Conservation (phyloP, 805 yeast genomes). For the Candida nitratophila region DNA sequence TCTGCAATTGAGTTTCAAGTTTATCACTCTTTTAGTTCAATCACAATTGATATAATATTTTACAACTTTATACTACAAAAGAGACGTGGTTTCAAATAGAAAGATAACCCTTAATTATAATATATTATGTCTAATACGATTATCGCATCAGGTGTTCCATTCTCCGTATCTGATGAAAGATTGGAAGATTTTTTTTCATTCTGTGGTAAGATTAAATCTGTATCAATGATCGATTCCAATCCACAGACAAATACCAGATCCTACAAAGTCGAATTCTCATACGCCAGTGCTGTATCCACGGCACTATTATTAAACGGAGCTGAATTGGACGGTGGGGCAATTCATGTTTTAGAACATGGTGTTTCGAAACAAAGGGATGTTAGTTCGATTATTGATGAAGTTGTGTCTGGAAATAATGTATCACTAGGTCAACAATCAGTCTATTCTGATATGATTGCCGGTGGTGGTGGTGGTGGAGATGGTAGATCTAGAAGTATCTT, state of each 20-base stretch:
- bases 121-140: constrained; percentile 35
- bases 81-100: too few relatives aligned
- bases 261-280: constrained; percentile 47
- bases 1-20: too few relatives aligned
- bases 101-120: too few relatives aligned
- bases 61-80: too few relatives aligned
- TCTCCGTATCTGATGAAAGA: constrained; percentile 40
- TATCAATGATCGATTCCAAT: constrained; percentile 25
- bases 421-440: not conserved
- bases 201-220: constrained; percentile 50
- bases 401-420: not conserved
- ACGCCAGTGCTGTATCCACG: constrained; percentile 57
- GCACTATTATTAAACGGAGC: constrained; percentile 70
- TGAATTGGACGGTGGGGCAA: constrained; percentile 53
- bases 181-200: constrained; percentile 64
- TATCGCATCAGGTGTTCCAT: constrained; percentile 51
- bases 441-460: not conserved
- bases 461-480: too few relatives aligned
- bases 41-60: too few relatives aligned
- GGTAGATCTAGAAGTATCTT: too few relatives aligned
- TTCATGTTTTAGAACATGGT: constrained; percentile 35
- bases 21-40: too few relatives aligned
- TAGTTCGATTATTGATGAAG: not conserved
- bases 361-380: constrained; percentile 13
- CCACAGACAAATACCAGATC: constrained; percentile 27